phyloP scores from a whole-genome alignment of 2,329 filamentous ascomycete species.

The Fusarium fracticaudum region DNA sequence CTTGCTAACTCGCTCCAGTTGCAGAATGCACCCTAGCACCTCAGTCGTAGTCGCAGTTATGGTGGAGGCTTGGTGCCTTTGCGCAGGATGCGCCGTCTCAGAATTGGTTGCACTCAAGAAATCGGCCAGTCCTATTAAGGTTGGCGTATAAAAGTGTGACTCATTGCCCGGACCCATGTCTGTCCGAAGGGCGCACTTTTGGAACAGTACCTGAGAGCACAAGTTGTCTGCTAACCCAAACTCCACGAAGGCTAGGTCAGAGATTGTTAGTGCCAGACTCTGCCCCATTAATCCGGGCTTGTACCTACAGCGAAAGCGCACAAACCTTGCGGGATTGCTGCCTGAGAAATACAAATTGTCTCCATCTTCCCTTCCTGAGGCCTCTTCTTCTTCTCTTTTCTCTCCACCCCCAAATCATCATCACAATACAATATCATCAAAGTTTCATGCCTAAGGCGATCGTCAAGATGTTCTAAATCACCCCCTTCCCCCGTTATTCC shows the following conservation, averaged over 20 bases:
- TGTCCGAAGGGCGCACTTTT: slow-evolving; percentile 39
- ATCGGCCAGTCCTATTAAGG: slow-evolving; percentile 44
- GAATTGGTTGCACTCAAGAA: slow-evolving; percentile 34
- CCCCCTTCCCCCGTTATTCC: slow-evolving; percentile 50
- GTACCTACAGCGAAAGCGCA: slow-evolving; percentile 26
- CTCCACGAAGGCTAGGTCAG: neutral
- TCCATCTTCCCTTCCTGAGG: slow-evolving; percentile 40
- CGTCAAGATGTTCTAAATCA: slow-evolving; percentile 69
- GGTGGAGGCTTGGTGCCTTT: slow-evolving; percentile 32
- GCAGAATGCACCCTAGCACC: neutral
- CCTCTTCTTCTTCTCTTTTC: slow-evolving; percentile 47
- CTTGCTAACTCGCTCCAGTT: neutral
- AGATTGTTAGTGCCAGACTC: slow-evolving; percentile 24
- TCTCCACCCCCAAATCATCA: slow-evolving; percentile 47
- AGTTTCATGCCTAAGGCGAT: slow-evolving; percentile 50
- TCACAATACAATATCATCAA: slow-evolving; percentile 46
- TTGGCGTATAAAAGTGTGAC: slow-evolving; percentile 48
- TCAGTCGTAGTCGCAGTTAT: neutral
- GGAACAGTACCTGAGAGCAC: slow-evolving; percentile 24
- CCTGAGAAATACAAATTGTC: slow-evolving; percentile 59
- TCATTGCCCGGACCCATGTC: slow-evolving; percentile 47
- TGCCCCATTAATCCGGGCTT: slow-evolving; percentile 34
- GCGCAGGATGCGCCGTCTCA: slow-evolving; percentile 36
- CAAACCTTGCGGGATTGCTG: slow-evolving; percentile 49
- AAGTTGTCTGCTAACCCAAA: slow-evolving; percentile 18